Base-by-base conservation (phyloP, 345 rosid genomes). In the Erucastrum elatum region DNA sequence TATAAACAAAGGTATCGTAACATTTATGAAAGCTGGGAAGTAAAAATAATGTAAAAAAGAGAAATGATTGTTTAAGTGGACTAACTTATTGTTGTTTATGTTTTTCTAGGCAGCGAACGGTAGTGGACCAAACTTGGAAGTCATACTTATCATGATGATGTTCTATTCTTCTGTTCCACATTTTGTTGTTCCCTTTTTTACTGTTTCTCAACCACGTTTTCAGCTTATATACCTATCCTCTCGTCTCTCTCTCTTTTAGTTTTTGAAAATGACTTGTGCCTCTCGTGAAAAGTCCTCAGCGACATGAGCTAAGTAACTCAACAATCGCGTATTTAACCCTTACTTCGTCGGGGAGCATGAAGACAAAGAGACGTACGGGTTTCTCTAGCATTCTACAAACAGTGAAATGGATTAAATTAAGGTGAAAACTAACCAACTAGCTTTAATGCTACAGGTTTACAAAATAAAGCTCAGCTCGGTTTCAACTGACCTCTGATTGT, bases 121-220 rank as follows among this genome's bases (percentile, higher is more conserved):
- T 64, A 63, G 71, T 77, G 76, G 76, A 55, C 59, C 59, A 53
- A 53, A 72, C 77, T 78, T 72, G 72, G 6, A 78, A 66, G 81
- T 78, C 73, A 66, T 41, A 72, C 37, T 30, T 44, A 30, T 49
- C 25, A 78, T 66, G 68, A 78, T 72, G 62, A 71, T 77, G 76
- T 55, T 71, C 60, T 64, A 34, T 65, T 71, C 37, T 64, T 6
- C 25, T 53, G 60, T 10, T 77, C 53, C 68, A 65, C 73, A 56
- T 30, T 70, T 62, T 29, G n/a, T 3, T 55, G 64, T 21, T 77
- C 13, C 17, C 34, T 71, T 26, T 65, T 56, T 66, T 29, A 46
- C 74, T 72, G 69, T 78, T 72, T 78, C 39, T 59, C 21, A 31
- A 30, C 51, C 77, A 66, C 63, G 73, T 78, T 64, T 26, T 27